A percentile compares a stretch with the other conserved stretches of the same genome.
phyloP scores from a whole-genome alignment of 306 rosid species.

The Prunus campanulata region DNA sequence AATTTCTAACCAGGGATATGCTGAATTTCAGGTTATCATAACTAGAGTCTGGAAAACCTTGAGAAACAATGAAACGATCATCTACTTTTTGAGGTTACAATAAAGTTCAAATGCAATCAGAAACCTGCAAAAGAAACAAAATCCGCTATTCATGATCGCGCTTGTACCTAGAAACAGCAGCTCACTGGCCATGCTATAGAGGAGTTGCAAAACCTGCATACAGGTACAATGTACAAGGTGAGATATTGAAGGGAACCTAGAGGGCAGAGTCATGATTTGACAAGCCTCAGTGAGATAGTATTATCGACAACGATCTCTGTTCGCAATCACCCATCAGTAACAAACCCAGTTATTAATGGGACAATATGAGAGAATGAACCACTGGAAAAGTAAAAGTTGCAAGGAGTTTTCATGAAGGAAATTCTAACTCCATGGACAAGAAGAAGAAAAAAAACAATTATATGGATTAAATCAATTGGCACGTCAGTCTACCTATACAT shows the following conservation, averaged over 20 bases:
- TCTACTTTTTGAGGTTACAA: conserved; percentile 24
- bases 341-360: background rate
- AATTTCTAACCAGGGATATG: conserved; percentile 1
- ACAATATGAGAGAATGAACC: background rate
- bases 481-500: background rate
- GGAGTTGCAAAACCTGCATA: conserved; percentile 85
- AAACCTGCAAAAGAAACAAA: conserved; percentile 38
- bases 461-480: background rate
- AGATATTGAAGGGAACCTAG: conserved; percentile 1
- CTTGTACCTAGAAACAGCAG: conserved; percentile 25
- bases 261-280: background rate
- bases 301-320: background rate
- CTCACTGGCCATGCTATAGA: conserved; percentile 49
- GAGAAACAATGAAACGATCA: conserved; percentile 10
- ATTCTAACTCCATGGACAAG: background rate
- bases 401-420: background rate
- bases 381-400: background rate
- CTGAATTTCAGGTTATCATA: conserved; percentile 9
- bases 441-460: background rate
- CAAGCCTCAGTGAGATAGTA: background rate
- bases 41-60: conserved; percentile 4
- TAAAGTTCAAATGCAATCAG: conserved; percentile 24
- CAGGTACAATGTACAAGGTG: conserved; percentile 15
- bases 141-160: conserved; percentile 28
- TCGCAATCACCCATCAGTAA: background rate